These are phyloP conservation scores for Boletus mariae DNA, from an alignment of 1,284 basidiomycete genomes.

Conservation along the genomic window DNA sequence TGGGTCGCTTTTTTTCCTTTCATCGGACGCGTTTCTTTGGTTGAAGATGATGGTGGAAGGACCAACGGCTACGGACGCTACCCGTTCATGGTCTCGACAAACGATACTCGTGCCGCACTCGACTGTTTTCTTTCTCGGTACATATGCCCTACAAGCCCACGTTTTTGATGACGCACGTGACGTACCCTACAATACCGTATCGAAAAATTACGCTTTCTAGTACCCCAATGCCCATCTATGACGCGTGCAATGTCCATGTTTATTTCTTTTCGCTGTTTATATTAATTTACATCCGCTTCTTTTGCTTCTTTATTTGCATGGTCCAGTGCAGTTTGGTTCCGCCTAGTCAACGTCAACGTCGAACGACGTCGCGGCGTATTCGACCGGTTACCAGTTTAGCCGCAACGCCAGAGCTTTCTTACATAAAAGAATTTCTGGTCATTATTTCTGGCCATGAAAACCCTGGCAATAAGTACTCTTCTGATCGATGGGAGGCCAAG, in stretches of 20 bases:
- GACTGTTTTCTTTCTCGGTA: not conserved
- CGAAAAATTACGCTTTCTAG: not conserved
- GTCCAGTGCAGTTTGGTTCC: too few relatives aligned
- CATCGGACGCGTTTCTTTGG: not conserved
- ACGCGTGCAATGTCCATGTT: not conserved
- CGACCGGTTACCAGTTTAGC: too few relatives aligned
- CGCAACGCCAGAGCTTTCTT: too few relatives aligned
- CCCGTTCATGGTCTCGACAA: not conserved
- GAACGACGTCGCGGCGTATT: too few relatives aligned
- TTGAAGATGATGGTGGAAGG: not conserved
- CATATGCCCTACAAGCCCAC: not conserved
- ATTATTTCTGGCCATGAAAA: too few relatives aligned
- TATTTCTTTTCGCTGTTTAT: not conserved
- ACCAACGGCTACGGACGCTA: conserved; percentile 2
- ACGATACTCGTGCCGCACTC: not conserved
- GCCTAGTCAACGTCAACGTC: too few relatives aligned
- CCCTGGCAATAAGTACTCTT: too few relatives aligned
- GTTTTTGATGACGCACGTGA: not conserved
- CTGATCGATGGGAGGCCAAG: too few relatives aligned
- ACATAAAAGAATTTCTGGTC: too few relatives aligned
- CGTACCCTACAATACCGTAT: not conserved
- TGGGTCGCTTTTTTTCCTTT: not conserved
- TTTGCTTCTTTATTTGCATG: not conserved
- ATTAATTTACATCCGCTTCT: not conserved
- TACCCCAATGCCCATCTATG: not conserved